Base-by-base conservation (phyloP, 768 basidiomycete species). In the Trametes cubensis region DNA sequence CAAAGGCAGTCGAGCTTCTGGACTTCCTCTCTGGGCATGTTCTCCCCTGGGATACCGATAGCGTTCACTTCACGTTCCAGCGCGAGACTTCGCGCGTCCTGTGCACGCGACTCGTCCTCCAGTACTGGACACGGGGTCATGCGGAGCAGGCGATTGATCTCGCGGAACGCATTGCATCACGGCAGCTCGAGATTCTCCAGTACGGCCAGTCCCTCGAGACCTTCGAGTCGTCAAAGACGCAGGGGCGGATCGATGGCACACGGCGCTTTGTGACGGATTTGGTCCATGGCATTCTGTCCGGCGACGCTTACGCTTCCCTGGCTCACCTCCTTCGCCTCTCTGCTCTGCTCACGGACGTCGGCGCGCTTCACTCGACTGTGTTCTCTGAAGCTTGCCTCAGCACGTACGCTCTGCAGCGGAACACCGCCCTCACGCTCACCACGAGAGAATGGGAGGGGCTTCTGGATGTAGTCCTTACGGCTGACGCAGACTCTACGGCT, bases 381-480 rank as follows among this genome's bases (percentile, higher is more conserved):
- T 71, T 71, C 41, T 74, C 80, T 18, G 76, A 2, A 70, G 73
- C 7, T 72, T 75, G 55, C 74, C 80, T 62, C 70, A 87, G 30
- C 74, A 82, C 39, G 69, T 81, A 14, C 87, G 85, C 67, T 73
- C 73, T 57, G 64, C 74, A n/a, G 70, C 79, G 14, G 71, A 75
- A 65, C 52, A 63, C 18, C 71, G 70, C 7, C 64, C 64, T 39
- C 57, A 76, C 50, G 66, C 75, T 86, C 46, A 63, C 67, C 0
- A 3, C 65, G 0, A 64, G 72, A 7, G 84, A 86, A 41, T 82
- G 84, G 76, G 79, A 80, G 44, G 69, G 79, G 7, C 65, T 89
- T 18, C 65, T 81, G 0, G 77, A 76, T 28, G 78, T 80, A 7
- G 76, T 66, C 28, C 41, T 63, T 30, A 40, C 61, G 25, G 63